A percentile compares a stretch with the other conserved stretches of the same genome.
phyloP scores from a whole-genome alignment of 1,139 yeast species.

The Williopsis jadinii region DNA sequence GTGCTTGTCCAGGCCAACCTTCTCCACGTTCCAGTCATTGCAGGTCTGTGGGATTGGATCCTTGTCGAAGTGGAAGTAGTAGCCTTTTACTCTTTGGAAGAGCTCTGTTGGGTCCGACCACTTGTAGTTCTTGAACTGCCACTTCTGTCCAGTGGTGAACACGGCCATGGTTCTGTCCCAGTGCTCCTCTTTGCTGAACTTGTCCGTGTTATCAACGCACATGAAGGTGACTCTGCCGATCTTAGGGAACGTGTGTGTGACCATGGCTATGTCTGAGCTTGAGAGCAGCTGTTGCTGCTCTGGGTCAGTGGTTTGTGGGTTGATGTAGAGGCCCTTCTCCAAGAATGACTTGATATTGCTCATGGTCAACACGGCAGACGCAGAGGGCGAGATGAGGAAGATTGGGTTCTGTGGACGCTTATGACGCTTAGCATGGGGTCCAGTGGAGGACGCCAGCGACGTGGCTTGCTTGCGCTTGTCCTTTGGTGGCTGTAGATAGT shows the following conservation, averaged over 20 bases:
- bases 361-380: conserved; percentile 81
- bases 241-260: conserved; percentile 51
- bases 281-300: conserved; percentile 8
- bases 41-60: conserved; percentile 75
- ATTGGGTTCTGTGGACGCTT: conserved; percentile 56
- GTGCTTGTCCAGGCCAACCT: conserved; percentile 69
- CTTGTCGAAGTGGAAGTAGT: conserved; percentile 66
- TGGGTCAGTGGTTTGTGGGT: conserved; percentile 33
- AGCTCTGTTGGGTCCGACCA: conserved; percentile 74
- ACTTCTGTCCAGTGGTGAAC: conserved; percentile 92
- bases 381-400: conserved; percentile 87
- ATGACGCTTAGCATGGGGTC: conserved; percentile 4
- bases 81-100: conserved; percentile 83
- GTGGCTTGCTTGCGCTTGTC: conserved; percentile 4
- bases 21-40: conserved; percentile 82
- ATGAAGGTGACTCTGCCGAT: conserved; percentile 57
- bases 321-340: conserved; percentile 66
- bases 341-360: conserved; percentile 76
- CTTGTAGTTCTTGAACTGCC: conserved; percentile 91
- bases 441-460: conserved; percentile 10
- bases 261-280: conserved; percentile 21
- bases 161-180: conserved; percentile 97
- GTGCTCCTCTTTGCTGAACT: conserved; percentile 89
- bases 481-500: conserved; percentile 7
- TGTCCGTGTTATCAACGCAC: conserved; percentile 83